Evolutionary conservation across 2,329 filamentous ascomycete species (phyloP), one percentile per base, ranked within the genome.

Genomic region (Fusarium solani-melongenae): DNA sequence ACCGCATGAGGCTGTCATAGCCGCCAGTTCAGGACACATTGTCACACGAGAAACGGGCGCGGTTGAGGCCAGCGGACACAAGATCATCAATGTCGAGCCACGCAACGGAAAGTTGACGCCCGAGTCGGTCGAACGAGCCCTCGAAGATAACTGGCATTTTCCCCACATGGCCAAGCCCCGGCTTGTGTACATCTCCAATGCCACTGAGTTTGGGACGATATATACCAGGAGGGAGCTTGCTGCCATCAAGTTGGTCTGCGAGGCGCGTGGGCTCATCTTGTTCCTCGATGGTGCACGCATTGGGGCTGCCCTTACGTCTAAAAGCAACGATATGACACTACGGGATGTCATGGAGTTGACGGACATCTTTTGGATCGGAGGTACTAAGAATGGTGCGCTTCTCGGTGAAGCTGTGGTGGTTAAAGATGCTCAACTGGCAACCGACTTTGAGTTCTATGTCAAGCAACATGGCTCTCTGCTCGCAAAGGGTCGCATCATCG

Each of bases 301-400:
- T 20, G 82, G 82, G 3, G 75, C 81, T 1, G 86, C 86, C 0
- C 73, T 88, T 12, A 81, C 83, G 2, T 85, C 86, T 0, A 76
- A 73, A 11, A 78, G 76, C 24, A 87, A 85, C 41, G 84, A 87
- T 64, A 75, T 88, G 77, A 83, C 81, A 0, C 79, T 86, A 6
- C 71, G 73, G 0, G 86, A 88, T 62, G 77, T 88, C 7, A 76
- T 86, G 2, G 83, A 86, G 6, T 72, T 87, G 44, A 86, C 84
- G 0, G 86, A 88, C 63, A 86, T 88, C 22, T 88, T 88, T 78
- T 88, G 86, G 86, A 87, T 88, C 39, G 86, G 86, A 4, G 86
- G 86, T 0, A 88, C 86, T 6, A 88, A 88, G 70, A 86, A 86
- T 69, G 86, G 86, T 1, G 86, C 86, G 0, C 72, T 88, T 5